These are phyloP conservation scores for Suillus luteus DNA, from an alignment of 768 basidiomycete species.

Conservation along the genomic window DNA sequence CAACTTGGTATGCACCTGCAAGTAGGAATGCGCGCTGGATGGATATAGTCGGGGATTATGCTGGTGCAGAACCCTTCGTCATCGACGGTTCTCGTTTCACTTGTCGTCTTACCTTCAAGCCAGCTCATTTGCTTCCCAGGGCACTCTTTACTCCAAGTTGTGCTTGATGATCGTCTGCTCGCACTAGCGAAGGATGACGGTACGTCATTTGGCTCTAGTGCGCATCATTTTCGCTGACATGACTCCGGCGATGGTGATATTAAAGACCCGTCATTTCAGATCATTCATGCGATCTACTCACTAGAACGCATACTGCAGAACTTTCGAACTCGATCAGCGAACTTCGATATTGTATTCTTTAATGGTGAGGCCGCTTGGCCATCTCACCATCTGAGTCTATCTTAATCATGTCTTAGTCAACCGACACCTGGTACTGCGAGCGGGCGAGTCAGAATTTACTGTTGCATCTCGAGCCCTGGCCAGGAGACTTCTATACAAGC, in stretches of 20 bases:
- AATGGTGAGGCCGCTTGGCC: constrained; percentile 37
- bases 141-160: constrained; percentile 58
- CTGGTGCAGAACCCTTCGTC: constrained; percentile 64
- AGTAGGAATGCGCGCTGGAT: constrained; percentile 53
- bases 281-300: constrained; percentile 57
- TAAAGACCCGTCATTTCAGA: constrained; percentile 58
- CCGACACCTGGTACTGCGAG: constrained; percentile 43
- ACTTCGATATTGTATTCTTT: constrained; percentile 69
- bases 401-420: constrained; percentile 36
- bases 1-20: constrained; percentile 40
- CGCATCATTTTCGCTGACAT: background rate
- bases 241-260: background rate
- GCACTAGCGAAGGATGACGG: constrained; percentile 52
- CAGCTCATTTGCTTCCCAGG: constrained; percentile 39
- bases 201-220: constrained; percentile 23
- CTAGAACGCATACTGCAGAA: constrained; percentile 55
- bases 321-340: constrained; percentile 49
- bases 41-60: constrained; percentile 74
- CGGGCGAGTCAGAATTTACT: constrained; percentile 37
- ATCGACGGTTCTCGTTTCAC: constrained; percentile 51
- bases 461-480: constrained; percentile 54
- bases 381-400: background rate
- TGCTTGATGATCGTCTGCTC: constrained; percentile 63
- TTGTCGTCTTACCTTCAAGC: background rate
- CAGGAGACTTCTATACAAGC: constrained; percentile 50